These are phyloP conservation scores for Fraxinus latifolia DNA, from an alignment of 305 asterid genomes.

Conservation along the genomic window DNA sequence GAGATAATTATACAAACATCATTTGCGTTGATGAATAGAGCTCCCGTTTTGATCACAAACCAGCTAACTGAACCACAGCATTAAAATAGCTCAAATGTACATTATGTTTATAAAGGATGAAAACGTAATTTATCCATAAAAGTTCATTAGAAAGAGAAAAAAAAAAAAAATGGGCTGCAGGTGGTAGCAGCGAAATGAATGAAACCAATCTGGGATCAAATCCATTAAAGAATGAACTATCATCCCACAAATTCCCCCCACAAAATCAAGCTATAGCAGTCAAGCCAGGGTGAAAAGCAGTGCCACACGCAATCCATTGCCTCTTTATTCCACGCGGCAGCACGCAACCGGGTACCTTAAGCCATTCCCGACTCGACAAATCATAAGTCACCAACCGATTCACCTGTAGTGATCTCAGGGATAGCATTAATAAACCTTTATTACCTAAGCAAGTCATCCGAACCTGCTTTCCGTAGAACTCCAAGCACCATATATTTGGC, in stretches of 20 bases:
- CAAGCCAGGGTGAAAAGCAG: slow-evolving; percentile 84
- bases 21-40: slow-evolving; percentile 7
- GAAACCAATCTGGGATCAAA: slow-evolving; percentile 1
- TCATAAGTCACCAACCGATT: slow-evolving; percentile 76
- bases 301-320: slow-evolving; percentile 91
- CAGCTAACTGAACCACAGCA: slow-evolving; percentile 14
- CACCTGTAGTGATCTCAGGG: slow-evolving; percentile 79
- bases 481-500: slow-evolving; percentile 99
- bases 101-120: slow-evolving; percentile 25
- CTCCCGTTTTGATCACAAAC: background rate
- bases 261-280: slow-evolving; percentile 64
- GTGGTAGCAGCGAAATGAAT: background rate
- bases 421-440: slow-evolving; percentile 84
- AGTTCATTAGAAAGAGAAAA: slow-evolving; percentile 16
- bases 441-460: slow-evolving; percentile 95
- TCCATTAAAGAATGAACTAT: slow-evolving; percentile 6
- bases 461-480: slow-evolving; percentile 97
- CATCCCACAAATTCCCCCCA: background rate
- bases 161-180: background rate
- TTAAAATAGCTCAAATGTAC: slow-evolving; percentile 13
- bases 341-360: slow-evolving; percentile 83
- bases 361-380: slow-evolving; percentile 69
- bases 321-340: slow-evolving; percentile 70
- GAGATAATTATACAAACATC: slow-evolving; percentile 23
- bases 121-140: background rate